phyloP scores from a whole-genome alignment of 345 rosid genomes.

The Lepidium sativum region DNA sequence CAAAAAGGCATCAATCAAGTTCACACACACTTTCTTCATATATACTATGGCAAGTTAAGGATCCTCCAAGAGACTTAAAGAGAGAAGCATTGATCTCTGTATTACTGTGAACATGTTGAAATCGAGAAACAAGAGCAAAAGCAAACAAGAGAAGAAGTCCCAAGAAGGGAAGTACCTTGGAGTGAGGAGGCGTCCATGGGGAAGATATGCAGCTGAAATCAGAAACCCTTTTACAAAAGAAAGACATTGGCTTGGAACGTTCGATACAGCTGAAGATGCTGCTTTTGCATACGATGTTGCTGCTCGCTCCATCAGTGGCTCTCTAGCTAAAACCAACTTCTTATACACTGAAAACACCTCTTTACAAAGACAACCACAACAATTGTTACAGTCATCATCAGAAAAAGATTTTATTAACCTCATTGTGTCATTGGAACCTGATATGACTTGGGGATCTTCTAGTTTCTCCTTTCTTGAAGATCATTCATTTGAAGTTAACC shows the following conservation, averaged over 20 bases:
- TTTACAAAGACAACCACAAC: slow-evolving; percentile 15
- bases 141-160: slow-evolving; percentile 35
- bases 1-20: slow-evolving; percentile 14
- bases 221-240: slow-evolving; percentile 74
- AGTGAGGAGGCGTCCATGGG: slow-evolving; percentile 79
- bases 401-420: slow-evolving; percentile 7
- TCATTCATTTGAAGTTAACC: neutral
- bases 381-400: slow-evolving; percentile 35
- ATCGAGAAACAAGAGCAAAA: slow-evolving; percentile 41
- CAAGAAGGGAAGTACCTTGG: slow-evolving; percentile 52
- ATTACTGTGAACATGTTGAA: slow-evolving; percentile 8
- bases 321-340: slow-evolving; percentile 66
- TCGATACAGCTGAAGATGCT: slow-evolving; percentile 76
- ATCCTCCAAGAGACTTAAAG: slow-evolving; percentile 3
- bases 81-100: neutral
- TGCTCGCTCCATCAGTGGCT: slow-evolving; percentile 62
- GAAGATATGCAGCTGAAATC: slow-evolving; percentile 78
- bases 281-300: slow-evolving; percentile 72
- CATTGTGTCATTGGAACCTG: slow-evolving; percentile 2
- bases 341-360: slow-evolving; percentile 53
- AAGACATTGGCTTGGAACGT: slow-evolving; percentile 84
- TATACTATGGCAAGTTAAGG: neutral
- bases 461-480: slow-evolving; percentile 9
- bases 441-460: slow-evolving; percentile 9
- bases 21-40: neutral